Evolutionary conservation across 768 basidiomycete genomes (phyloP), one percentile per base, ranked within the genome.

Genomic region (Suillus alpinus): DNA sequence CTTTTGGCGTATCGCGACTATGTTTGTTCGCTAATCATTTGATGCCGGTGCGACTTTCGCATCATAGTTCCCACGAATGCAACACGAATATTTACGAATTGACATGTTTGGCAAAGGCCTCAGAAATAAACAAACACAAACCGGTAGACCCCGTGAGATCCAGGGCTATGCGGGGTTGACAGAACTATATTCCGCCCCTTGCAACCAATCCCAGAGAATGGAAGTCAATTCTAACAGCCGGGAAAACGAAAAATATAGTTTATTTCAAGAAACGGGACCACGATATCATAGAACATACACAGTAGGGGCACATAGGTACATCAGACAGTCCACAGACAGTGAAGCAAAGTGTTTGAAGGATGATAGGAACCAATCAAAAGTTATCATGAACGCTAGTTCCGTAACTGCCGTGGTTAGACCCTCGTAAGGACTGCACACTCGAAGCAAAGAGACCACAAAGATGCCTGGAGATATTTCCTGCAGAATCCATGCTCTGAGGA

Each of bases 301-400:
- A 13, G 44, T 53, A 50, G 52, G 10, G 51, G 64, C 69, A 71
- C 69, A 67, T 73, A 69, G 59, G 56, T 31, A 65, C 62, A 71
- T 53, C 63, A 64, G 64, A 71, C 62, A 71, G 71, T 73, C 69
- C 71, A 56, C 64, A 60, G 64, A 39, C 53, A 29, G 26, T 55
- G 53, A 29, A 55, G 10, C 37, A 55, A 55, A 55, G 53, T 55
- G 52, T 50, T 50, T 53, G 37, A 39, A 29, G 37, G 37, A 55
- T 55, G 52, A 37, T 55, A 18, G 37, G 36, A 55, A 39, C 37
- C 37, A 55, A 37, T 39, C 10, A 55, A 55, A 39, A 55, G 16
- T 29, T 29, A 39, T 55, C 32, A 39, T 40, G 53, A 55, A 39
- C 53, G 16, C 37, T 18, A 29, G 53, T 55, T 55, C 53, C 26